phyloP scores from a whole-genome alignment of 73 alveolate species.

The Paramecium sonneborni region DNA sequence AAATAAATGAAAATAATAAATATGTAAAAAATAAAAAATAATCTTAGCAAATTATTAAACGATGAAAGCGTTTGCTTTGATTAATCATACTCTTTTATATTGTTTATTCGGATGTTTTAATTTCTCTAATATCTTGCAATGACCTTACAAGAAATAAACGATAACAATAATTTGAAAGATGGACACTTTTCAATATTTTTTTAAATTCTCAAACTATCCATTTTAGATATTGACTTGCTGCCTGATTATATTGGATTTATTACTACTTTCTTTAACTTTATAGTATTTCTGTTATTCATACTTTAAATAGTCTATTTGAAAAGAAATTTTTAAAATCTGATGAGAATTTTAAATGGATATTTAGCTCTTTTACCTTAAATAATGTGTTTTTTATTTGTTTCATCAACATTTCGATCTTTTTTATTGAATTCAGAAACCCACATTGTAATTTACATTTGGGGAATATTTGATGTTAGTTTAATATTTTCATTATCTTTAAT shows the following conservation, averaged over 20 bases:
- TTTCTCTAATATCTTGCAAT: background rate
- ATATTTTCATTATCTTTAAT: background rate
- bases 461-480: background rate
- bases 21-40: background rate
- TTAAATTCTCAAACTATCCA: background rate
- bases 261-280: background rate
- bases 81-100: background rate
- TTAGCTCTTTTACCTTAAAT: background rate
- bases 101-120: background rate
- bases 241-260: background rate
- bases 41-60: background rate
- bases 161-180: background rate
- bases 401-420: background rate
- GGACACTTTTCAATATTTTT: background rate
- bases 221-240: background rate
- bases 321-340: background rate
- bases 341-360: background rate
- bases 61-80: background rate
- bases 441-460: background rate
- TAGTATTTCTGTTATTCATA: background rate
- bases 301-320: background rate
- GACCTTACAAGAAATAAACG: background rate
- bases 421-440: background rate
- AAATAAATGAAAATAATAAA: background rate
- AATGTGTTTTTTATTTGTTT: background rate